Evolutionary conservation across 495 filamentous ascomycete genomes (phyloP).

Genomic region (Annulohypoxylon moriforme): DNA sequence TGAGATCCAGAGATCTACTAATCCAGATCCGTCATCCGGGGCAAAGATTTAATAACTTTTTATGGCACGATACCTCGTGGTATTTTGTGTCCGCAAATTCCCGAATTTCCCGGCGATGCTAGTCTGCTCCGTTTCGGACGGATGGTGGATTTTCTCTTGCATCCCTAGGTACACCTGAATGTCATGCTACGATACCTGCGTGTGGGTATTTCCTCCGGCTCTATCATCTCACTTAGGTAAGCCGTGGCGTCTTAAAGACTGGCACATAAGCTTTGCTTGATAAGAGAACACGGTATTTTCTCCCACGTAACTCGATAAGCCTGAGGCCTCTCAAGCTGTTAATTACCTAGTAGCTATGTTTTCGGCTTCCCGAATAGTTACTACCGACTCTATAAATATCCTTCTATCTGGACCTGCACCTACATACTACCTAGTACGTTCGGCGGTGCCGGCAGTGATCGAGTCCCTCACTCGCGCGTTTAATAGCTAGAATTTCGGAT

Average conservation of each 20-base stretch:
- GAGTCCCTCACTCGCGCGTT: conserved; percentile 19
- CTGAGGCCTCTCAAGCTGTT: neutral
- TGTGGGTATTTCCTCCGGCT: neutral
- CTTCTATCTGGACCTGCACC: neutral
- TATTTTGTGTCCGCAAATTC: conserved; percentile 28
- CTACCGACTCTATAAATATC: conserved; percentile 9
- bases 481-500: conserved; percentile 21
- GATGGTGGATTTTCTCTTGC: neutral
- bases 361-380: conserved; percentile 1
- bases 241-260: neutral
- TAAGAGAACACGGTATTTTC: neutral
- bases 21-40: conserved; percentile 45
- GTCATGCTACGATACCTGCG: neutral
- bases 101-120: conserved; percentile 30
- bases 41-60: conserved; percentile 19
- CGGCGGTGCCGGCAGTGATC: conserved; percentile 12
- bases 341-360: conserved; percentile 1
- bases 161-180: neutral
- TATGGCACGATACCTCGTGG: conserved; percentile 26
- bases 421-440: no score
- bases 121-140: conserved; percentile 2
- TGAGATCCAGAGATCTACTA: conserved; percentile 44
- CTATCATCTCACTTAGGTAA: neutral
- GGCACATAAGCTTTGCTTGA: neutral
- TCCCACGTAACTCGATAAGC: neutral